Evolutionary conservation across 1,139 yeast species (phyloP), one percentile per base, ranked within the genome.

Genomic region (Suhomyces terraborum): DNA sequence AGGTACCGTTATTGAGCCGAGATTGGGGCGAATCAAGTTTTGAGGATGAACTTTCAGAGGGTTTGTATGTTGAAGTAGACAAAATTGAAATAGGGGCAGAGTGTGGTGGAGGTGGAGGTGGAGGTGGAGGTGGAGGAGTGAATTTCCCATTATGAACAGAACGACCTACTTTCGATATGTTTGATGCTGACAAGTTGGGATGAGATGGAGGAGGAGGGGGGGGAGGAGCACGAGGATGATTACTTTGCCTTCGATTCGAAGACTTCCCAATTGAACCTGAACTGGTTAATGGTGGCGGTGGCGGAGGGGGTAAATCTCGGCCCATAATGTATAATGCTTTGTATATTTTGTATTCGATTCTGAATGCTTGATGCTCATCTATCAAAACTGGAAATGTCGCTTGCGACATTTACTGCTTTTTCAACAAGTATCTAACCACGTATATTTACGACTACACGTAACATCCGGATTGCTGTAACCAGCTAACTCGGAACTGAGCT

Each of bases 251-350:
- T n/a, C 17, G 7, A 6, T n/a, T 20, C 14, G 20, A n/a, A 22
- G 20, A 16, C 3, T 18, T 10, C 5, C 26, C 24, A 8, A 22
- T 22, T 23, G n/a, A n/a, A n/a, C 27, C 51, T 45, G 9, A 24
- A 16, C 16, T 36, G 18, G 46, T 24, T 9, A 55, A 56, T 8
- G 61, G 61, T 8, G 66, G 63, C 7, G 64, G 66, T 9, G 66
- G 66, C 3, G 67, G 67, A 9, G 66, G 66, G 6, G 64, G 66
- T 43, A 57, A 49, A 36, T 58, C 54, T 21, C 59, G 58, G 32
- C 59, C 64, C 66, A 62, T 60, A 13, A 6, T 20, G 5, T 8
- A 12, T 8, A 12, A 5, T n/a, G n/a, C n/a, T 18, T 6, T 30
- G 13, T 14, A 12, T 30, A 20, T 6, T 19, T 20, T 9, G 7